Evolutionary conservation across 495 filamentous ascomycete genomes (phyloP).

Genomic region (Penicillium lividum): DNA sequence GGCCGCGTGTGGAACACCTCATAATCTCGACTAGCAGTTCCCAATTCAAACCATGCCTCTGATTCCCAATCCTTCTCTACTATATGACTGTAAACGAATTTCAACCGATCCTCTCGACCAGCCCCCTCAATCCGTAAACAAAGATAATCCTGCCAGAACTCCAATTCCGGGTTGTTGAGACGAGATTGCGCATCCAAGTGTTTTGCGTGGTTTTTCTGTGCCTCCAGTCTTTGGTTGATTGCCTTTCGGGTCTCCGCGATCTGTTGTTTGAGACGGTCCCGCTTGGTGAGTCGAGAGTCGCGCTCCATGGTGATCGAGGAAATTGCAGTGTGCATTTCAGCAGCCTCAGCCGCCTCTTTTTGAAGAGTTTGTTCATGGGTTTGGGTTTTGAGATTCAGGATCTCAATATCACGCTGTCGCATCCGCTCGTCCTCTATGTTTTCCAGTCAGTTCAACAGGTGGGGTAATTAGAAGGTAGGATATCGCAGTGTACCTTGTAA

Average conservation of each 20-base stretch:
- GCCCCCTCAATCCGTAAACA: conserved; percentile 88
- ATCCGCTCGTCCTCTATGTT: conserved; percentile 81
- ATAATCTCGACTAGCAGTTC: conserved; percentile 78
- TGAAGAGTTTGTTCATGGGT: conserved; percentile 77
- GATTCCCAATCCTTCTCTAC: conserved; percentile 80
- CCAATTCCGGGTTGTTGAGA: conserved; percentile 86
- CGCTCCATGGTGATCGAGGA: conserved; percentile 70
- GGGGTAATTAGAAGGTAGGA: neutral
- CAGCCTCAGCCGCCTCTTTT: conserved; percentile 84
- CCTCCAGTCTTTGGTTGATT: conserved; percentile 60
- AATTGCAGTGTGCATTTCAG: conserved; percentile 84
- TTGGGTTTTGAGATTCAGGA: conserved; percentile 71
- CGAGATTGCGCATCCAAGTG: conserved; percentile 76
- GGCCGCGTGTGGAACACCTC: conserved; percentile 75
- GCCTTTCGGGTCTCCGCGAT: conserved; percentile 75
- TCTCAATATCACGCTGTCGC: conserved; percentile 84
- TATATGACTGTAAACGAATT: conserved; percentile 88
- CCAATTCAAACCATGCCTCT: conserved; percentile 92
- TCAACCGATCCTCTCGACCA: conserved; percentile 78
- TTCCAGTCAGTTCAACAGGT: conserved; percentile 21
- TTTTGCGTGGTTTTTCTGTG: conserved; percentile 61
- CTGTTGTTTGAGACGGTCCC: conserved; percentile 73
- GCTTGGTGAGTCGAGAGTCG: conserved; percentile 69
- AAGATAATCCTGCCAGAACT: conserved; percentile 92
- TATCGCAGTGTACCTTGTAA: conserved; percentile 67